phyloP scores from a whole-genome alignment of 305 asterid species.

The Solanum hybrid region DNA sequence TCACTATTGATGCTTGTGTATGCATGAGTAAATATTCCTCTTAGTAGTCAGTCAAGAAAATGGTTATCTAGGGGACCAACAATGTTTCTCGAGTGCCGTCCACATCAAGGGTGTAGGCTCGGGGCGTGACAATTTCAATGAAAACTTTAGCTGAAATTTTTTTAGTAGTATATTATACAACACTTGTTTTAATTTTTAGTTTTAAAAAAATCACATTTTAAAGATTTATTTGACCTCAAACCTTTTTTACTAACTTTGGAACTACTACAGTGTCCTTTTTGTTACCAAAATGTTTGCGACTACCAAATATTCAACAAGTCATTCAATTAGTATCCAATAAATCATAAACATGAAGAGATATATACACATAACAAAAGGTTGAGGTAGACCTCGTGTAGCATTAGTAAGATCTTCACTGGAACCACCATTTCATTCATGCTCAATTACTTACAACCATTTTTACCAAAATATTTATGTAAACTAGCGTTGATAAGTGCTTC shows the following conservation, averaged over 20 bases:
- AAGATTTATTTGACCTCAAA: no score
- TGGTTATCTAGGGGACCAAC: not conserved
- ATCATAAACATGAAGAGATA: not conserved
- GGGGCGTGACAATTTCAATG: not conserved
- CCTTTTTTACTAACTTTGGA: not conserved
- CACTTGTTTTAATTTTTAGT: not conserved
- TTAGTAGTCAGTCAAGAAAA: not conserved
- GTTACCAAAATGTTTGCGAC: not conserved
- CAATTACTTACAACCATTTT: not conserved
- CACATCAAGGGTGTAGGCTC: not conserved
- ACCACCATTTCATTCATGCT: not conserved
- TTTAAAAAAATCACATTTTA: not conserved
- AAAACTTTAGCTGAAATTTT: no score
- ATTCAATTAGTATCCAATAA: not conserved
- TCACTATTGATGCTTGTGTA: not conserved
- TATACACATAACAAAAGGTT: not conserved
- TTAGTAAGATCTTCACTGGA: not conserved
- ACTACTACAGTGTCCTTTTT: not conserved
- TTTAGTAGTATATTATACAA: not conserved
- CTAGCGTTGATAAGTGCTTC: not conserved
- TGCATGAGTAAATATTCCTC: not conserved
- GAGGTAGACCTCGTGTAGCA: not conserved
- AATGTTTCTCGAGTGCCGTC: not conserved
- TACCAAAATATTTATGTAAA: not conserved
- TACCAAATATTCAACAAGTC: not conserved